phyloP scores from a whole-genome alignment of 495 filamentous ascomycete species.

The Aspergillus bridgeri region DNA sequence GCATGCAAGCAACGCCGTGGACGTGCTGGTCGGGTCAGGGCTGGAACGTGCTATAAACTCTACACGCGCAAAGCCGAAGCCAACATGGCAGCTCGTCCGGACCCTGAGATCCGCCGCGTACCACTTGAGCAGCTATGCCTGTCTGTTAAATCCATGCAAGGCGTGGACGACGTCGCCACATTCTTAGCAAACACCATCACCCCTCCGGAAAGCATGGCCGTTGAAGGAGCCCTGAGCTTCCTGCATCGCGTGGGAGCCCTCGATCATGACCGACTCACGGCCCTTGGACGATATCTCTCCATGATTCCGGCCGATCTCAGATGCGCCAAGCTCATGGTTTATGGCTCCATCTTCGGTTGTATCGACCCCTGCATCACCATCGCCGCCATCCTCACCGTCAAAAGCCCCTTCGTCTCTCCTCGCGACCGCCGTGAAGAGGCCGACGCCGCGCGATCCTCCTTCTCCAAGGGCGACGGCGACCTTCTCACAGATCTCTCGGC shows the following conservation, averaged over 20 bases:
- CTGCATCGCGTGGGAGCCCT: conserved; percentile 85
- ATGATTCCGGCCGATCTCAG: conserved; percentile 94
- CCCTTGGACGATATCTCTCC: conserved; percentile 82
- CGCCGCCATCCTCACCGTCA: conserved; percentile 80
- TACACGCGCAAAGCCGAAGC: conserved; percentile 81
- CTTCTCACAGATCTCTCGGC: conserved; percentile 81
- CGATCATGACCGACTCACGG: conserved; percentile 78
- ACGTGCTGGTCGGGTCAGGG: conserved; percentile 86
- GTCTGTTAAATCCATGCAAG: conserved; percentile 87
- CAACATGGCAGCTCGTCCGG: conserved; percentile 85
- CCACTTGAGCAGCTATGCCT: conserved; percentile 93
- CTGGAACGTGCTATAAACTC: conserved; percentile 91
- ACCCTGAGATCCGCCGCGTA: conserved; percentile 89
- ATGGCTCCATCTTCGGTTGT: conserved; percentile 88
- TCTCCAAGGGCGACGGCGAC: conserved; percentile 77
- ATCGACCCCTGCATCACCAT: conserved; percentile 87
- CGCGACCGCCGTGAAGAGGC: conserved; percentile 76
- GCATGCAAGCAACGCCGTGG: conserved; percentile 97
- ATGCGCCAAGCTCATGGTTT: conserved; percentile 92
- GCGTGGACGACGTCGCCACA: conserved; percentile 68
- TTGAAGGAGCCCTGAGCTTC: conserved; percentile 76
- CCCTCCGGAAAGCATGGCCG: conserved; percentile 77
- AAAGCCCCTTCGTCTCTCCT: conserved; percentile 79
- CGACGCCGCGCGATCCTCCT: conserved; percentile 69
- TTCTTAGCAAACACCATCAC: conserved; percentile 88